Evolutionary conservation across 768 basidiomycete species (phyloP).

Genomic region (Leucocoprinus sp.): DNA sequence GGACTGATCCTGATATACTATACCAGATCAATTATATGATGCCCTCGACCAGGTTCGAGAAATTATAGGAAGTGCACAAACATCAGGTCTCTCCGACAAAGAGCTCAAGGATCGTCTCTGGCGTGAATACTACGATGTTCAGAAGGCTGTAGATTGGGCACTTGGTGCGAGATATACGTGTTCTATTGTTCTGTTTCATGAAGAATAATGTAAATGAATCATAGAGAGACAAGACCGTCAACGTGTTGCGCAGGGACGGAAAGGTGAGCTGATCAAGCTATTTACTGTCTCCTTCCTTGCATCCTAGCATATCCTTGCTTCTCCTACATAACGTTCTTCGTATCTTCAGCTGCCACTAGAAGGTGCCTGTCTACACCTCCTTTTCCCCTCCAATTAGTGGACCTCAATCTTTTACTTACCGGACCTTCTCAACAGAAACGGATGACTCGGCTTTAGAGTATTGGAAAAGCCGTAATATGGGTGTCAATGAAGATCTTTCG

Average conservation of each 20-base stretch:
- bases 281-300: slow-evolving; percentile 23
- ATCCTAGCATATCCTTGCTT: slow-evolving; percentile 22
- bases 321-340: slow-evolving; percentile 18
- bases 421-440: neutral
- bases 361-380: slow-evolving; percentile 48
- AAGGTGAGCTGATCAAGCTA: slow-evolving; percentile 61
- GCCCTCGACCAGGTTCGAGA: slow-evolving; percentile 61
- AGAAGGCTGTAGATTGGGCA: slow-evolving; percentile 67
- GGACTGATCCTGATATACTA: slow-evolving; percentile 13
- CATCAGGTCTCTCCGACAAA: slow-evolving; percentile 63
- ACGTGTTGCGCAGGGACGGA: slow-evolving; percentile 59
- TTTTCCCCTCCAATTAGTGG: neutral
- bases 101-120: slow-evolving; percentile 77
- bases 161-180: slow-evolving; percentile 44
- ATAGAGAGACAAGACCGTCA: slow-evolving; percentile 65
- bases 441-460: slow-evolving; percentile 12
- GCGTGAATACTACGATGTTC: slow-evolving; percentile 82
- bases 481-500: slow-evolving; percentile 28
- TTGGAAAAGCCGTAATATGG: slow-evolving; percentile 17
- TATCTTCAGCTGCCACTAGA: slow-evolving; percentile 34
- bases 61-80: slow-evolving; percentile 56
- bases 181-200: neutral
- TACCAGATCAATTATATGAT: slow-evolving; percentile 55
- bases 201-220: slow-evolving; percentile 5
- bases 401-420: slow-evolving; percentile 1